phyloP scores from a whole-genome alignment of 2,329 filamentous ascomycete species.

The Alternaria ethzedia region DNA sequence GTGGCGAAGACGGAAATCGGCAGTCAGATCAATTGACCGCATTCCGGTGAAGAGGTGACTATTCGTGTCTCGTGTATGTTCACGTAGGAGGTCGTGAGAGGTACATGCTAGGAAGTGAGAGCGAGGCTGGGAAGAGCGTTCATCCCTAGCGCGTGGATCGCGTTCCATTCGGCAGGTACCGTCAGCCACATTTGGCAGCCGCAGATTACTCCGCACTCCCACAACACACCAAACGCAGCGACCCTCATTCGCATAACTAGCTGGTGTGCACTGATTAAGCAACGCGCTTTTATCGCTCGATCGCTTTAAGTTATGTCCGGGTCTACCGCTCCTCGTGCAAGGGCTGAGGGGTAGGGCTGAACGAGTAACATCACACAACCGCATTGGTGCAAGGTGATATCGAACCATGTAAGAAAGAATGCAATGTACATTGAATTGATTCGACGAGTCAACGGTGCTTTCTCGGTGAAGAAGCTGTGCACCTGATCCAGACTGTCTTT shows the following conservation, averaged over 20 bases:
- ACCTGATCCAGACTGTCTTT: neutral
- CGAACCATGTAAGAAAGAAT: neutral
- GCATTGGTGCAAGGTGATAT: neutral
- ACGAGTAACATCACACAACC: constrained; percentile 11
- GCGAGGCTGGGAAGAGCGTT: constrained; percentile 4
- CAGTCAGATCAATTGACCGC: neutral
- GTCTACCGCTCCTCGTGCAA: constrained; percentile 6
- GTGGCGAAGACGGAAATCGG: neutral
- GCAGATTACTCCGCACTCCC: neutral
- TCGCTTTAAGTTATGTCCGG: neutral
- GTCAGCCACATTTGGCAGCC: neutral
- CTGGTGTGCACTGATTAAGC: neutral
- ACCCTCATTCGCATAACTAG: neutral
- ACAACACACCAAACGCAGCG: neutral
- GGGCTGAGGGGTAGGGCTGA: constrained; percentile 4
- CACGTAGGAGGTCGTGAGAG: neutral
- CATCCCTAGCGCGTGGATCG: neutral
- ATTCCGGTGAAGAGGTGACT: neutral
- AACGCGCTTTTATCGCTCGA: neutral
- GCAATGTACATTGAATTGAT: neutral
- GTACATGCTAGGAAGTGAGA: neutral
- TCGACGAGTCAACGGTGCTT: neutral
- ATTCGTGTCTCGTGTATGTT: neutral
- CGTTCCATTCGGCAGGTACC: neutral
- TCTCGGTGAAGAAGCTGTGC: neutral